phyloP scores from a whole-genome alignment of 768 basidiomycete species.

The Saitozyma sp. region DNA sequence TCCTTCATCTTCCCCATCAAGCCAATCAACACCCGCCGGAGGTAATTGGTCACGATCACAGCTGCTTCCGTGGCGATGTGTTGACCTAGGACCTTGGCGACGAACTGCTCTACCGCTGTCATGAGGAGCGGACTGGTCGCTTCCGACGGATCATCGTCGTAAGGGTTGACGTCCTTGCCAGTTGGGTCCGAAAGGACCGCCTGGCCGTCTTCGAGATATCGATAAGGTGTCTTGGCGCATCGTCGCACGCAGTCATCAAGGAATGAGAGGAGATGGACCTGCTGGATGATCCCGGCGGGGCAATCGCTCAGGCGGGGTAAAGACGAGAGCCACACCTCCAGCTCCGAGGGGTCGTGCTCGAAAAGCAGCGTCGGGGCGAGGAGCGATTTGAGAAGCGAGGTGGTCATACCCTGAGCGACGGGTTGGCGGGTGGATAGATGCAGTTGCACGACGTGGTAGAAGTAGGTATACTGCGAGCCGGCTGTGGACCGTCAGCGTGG shows the following conservation, averaged over 20 bases:
- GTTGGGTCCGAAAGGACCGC: slow-evolving; percentile 34
- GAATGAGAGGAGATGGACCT: slow-evolving; percentile 64
- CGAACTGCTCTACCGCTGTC: slow-evolving; percentile 75
- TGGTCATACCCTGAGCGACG: slow-evolving; percentile 59
- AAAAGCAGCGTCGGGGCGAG: slow-evolving; percentile 75
- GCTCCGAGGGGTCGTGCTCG: slow-evolving; percentile 70
- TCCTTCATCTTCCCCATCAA: slow-evolving; percentile 61
- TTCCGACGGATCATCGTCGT: slow-evolving; percentile 18
- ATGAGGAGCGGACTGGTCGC: slow-evolving; percentile 72
- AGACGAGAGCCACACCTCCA: slow-evolving; percentile 70
- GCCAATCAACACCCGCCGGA: slow-evolving; percentile 64
- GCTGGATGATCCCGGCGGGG: slow-evolving; percentile 42
- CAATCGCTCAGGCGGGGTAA: slow-evolving; percentile 58
- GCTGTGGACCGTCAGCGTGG: slow-evolving; percentile 19
- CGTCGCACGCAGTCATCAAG: slow-evolving; percentile 83
- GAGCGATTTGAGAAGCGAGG: slow-evolving; percentile 64
- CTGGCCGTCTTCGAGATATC: slow-evolving; percentile 74
- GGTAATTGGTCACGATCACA: slow-evolving; percentile 64
- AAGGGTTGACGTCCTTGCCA: slow-evolving; percentile 12
- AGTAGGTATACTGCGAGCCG: slow-evolving; percentile 61
- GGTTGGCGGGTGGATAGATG: slow-evolving; percentile 60
- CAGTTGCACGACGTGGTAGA: slow-evolving; percentile 70
- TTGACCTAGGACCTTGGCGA: slow-evolving; percentile 64
- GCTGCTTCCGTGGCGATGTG: slow-evolving; percentile 63
- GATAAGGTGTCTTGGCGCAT: slow-evolving; percentile 77